Evolutionary conservation across 495 filamentous ascomycete species (phyloP), one percentile per base, ranked within the genome.

Genomic region (Clohesyomyces aquaticus): DNA sequence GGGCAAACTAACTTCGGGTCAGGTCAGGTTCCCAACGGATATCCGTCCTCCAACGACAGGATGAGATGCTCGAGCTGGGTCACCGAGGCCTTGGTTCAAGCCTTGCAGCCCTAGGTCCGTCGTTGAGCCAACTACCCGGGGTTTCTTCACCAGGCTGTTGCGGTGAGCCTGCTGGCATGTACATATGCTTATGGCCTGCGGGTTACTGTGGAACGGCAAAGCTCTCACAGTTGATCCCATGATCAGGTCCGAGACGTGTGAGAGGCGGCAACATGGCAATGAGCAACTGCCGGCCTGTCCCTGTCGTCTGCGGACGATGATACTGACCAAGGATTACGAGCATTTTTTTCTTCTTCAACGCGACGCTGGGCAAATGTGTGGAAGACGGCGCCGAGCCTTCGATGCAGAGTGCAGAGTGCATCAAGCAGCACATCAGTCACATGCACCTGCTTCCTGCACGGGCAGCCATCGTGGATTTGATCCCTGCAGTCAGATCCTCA

Each of bases 401-500:
- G 52, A 57, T 52, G 61, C 61, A 53, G 55, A 25, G 27, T n/a
- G n/a, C n/a, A n/a, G n/a, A n/a, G n/a, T n/a, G n/a, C n/a, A n/a
- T n/a, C 46, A 52, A 28, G 4, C 54, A 54, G 38, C 48, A 62
- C 27, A 59, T 56, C 47, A 32, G 26, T 65, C 61, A 65, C 61
- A 65, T 65, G 61, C 48, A 29, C 61, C 52, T 58, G 61, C 55
- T 35, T 21, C 14, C 43, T 59, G 54, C 47, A 63, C 52, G 51
- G 25, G 32, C 53, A 55, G 42, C 61, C 52, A 52, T 59, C 32
- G 47, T 59, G 62, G 62, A 46, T 42, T 46, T 21, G 8, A 59
- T 59, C 61, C 61, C 61, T 59, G 55, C 28, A 19, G 11, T 53
- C 61, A 65, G 61, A 65, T 65, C 61, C 27, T 42, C 46, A 53